Evolutionary conservation across 306 rosid species (phyloP), one percentile per base, ranked within the genome.

Genomic region (Adenanthera pavonina): DNA sequence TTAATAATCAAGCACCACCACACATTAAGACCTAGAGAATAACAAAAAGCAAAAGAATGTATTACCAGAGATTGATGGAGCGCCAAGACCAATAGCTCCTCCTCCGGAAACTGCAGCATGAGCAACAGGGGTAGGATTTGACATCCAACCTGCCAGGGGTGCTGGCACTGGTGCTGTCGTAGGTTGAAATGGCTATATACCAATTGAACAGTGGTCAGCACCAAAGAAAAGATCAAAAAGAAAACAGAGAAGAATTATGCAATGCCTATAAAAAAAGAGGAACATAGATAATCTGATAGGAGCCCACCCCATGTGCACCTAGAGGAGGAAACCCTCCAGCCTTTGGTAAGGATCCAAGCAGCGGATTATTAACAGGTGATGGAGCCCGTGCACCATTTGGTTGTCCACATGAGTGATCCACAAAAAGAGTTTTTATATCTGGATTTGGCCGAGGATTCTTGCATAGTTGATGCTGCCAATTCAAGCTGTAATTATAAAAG

Each of bases 391-490:
- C 97, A 83, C 97, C 95, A 51, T 94, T 94, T 9, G 97, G 98
- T 76, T 94, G 98, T 84, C 95, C 98, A 78, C 98, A 94, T 2
- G 98, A 90, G 83, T 94, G 98, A 88, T 94, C 98, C 86, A 94
- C 98, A 73, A 92, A 94, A 62, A 94, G 97, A 64, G 98, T 94
- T 90, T 94, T 94, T 70, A 94, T 94, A 89, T 92, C 98, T 68
- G 98, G 98, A 92, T 94, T 94, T 13, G 98, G 94, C 83, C 98
- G 86, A n/a, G 98, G 98, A 75, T 87, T 94, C 83, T 94, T 94
- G 87, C 98, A 94, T 70, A 94, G 98, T 64, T 92, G 97, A 62
- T 94, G 98, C 88, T 94, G 97, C 98, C 98, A 94, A 90, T 94
- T 94, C 89, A 94, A 88, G 93, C 98, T 94, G 97, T 12, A 86